Conservation (phyloP, 2,329 filamentous ascomycete species). For the Xylaria sp. region DNA sequence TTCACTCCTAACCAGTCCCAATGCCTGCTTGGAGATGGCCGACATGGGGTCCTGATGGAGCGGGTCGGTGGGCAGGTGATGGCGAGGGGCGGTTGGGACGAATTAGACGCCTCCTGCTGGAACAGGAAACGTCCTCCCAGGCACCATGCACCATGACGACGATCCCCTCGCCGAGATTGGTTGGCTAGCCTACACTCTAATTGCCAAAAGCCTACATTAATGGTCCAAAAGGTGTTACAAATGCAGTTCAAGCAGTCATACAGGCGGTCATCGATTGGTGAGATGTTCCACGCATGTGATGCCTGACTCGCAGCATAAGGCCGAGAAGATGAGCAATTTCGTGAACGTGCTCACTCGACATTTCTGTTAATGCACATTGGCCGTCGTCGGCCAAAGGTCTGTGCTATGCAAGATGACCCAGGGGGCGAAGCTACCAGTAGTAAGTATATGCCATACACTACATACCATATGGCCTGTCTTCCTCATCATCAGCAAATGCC, state of each 20-base stretch:
- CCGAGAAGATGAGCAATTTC: constrained; percentile 29
- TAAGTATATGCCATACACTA: too few species aligned
- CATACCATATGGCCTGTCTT: constrained; percentile 24
- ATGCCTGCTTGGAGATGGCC: constrained; percentile 26
- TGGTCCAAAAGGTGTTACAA: constrained; percentile 39
- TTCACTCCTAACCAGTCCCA: constrained; percentile 22
- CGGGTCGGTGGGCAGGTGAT: constrained; percentile 35
- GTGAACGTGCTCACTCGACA: constrained; percentile 21
- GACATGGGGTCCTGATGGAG: constrained; percentile 16
- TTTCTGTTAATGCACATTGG: constrained; percentile 16
- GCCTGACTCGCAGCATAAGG: constrained; percentile 44
- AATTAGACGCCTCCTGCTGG: constrained; percentile 44
- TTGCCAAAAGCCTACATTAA: constrained; percentile 24
- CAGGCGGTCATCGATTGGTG: constrained; percentile 12
- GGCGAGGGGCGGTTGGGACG: constrained; percentile 28
- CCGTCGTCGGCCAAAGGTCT: constrained; percentile 5
- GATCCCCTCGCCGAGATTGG: constrained; percentile 44
- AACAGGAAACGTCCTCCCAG: constrained; percentile 47
- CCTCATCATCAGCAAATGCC: constrained; percentile 21
- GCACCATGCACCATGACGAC: constrained; percentile 45
- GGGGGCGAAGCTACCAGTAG: constrained; percentile 1
- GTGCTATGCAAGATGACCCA: neutral
- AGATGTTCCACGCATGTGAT: constrained; percentile 45
- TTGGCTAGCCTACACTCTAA: constrained; percentile 39
- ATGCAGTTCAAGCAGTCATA: constrained; percentile 24